These are phyloP conservation scores for Lolium rigidum DNA, from an alignment of 176 grass and related monocot species.

Conservation along the genomic window DNA sequence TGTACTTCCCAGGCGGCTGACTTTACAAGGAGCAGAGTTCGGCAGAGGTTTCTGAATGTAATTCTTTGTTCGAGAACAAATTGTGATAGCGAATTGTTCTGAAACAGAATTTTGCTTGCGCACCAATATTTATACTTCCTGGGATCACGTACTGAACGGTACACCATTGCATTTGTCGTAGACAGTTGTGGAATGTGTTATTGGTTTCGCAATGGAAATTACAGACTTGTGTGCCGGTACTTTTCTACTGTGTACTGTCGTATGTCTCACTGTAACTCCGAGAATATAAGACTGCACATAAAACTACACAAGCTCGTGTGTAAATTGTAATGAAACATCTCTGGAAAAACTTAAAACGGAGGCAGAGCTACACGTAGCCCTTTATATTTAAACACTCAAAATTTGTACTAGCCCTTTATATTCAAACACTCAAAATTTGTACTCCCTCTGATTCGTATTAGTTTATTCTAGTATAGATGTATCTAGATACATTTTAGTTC, in stretches of 20 bases:
- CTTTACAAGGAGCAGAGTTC: not conserved
- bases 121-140: not conserved
- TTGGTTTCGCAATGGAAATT: not conserved
- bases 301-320: not conserved
- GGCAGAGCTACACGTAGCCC: too few relatives aligned
- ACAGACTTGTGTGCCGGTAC: not conserved
- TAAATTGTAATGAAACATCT: too few relatives aligned
- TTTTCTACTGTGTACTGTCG: not conserved
- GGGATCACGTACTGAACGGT: not conserved
- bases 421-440: too few relatives aligned
- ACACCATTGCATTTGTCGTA: not conserved
- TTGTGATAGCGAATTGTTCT: not conserved
- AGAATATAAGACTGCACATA: not conserved
- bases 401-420: too few relatives aligned
- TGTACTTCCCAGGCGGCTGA: constrained; percentile 26
- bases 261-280: not conserved
- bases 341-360: too few relatives aligned
- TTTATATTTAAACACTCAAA: too few relatives aligned
- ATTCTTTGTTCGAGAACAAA: constrained; percentile 2
- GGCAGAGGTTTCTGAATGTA: not conserved
- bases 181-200: not conserved
- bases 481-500: too few relatives aligned
- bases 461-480: too few relatives aligned
- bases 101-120: not conserved
- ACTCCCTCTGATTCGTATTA: too few relatives aligned